These are phyloP conservation scores for Agroathelia rolfsii DNA, from an alignment of 1,284 basidiomycete species.

Conservation along the genomic window DNA sequence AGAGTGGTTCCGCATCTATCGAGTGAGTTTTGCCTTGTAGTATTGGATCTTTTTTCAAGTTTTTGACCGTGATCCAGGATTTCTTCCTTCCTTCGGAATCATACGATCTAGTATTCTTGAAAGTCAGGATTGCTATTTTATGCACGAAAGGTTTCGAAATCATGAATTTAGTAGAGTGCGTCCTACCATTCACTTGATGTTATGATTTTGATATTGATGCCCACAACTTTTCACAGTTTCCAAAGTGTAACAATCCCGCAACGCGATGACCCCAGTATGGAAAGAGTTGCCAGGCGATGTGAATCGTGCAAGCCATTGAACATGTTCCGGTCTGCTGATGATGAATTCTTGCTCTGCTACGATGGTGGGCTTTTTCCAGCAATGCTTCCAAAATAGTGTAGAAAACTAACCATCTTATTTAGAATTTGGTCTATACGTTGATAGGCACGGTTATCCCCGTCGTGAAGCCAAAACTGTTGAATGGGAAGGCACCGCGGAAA, in stretches of 20 bases:
- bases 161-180: slow-evolving; percentile 86
- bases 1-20: slow-evolving; percentile 89
- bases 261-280: slow-evolving; percentile 65
- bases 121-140: slow-evolving; percentile 84
- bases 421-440: slow-evolving; percentile 90
- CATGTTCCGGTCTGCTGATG: slow-evolving; percentile 84
- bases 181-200: slow-evolving; percentile 10
- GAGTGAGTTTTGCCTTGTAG: slow-evolving; percentile 31
- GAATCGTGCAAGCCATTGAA: slow-evolving; percentile 80
- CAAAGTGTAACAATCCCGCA: slow-evolving; percentile 83
- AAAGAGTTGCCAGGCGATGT: slow-evolving; percentile 70
- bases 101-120: slow-evolving; percentile 83
- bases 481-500: slow-evolving; percentile 90
- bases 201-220: slow-evolving; percentile 5
- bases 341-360: slow-evolving; percentile 90
- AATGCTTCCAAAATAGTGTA: no score
- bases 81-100: slow-evolving; percentile 90
- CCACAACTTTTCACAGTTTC: slow-evolving; percentile 37
- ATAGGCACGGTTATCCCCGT: slow-evolving; percentile 80
- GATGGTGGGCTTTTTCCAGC: slow-evolving; percentile 46
- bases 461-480: slow-evolving; percentile 72
- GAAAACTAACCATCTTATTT: neutral
- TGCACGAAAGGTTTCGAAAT: slow-evolving; percentile 95
- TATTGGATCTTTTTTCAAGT: neutral
- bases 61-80: slow-evolving; percentile 34